These are phyloP conservation scores for Candida glucosophila DNA, from an alignment of 1,139 yeast genomes.

Conservation along the genomic window DNA sequence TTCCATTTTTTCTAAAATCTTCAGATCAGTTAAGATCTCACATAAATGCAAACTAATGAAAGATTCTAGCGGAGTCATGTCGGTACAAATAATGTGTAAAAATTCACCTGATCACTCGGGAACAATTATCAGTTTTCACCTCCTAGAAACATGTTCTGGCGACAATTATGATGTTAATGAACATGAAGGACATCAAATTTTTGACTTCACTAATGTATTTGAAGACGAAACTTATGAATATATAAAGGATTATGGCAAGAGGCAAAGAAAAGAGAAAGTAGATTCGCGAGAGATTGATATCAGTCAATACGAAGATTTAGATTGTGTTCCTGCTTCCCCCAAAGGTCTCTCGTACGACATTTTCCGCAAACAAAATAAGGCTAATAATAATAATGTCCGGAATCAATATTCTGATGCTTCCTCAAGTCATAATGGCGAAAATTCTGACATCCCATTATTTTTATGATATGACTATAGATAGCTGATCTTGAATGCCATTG, in stretches of 20 bases:
- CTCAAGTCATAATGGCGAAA: too few species aligned
- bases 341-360: neutral
- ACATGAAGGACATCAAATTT: neutral
- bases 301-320: too few species aligned
- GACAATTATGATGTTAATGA: slow-evolving; percentile 9
- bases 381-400: too few species aligned
- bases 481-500: slow-evolving; percentile 39
- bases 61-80: slow-evolving; percentile 47
- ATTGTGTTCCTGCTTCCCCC: too few species aligned
- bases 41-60: slow-evolving; percentile 52
- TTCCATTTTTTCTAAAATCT: slow-evolving; percentile 41
- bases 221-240: slow-evolving; percentile 19
- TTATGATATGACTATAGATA: slow-evolving; percentile 19
- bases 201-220: slow-evolving; percentile 11
- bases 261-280: too few species aligned
- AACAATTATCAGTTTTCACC: slow-evolving; percentile 52
- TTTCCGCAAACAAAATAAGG: slow-evolving; percentile 5
- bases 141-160: too few species aligned
- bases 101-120: slow-evolving; percentile 39
- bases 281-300: too few species aligned
- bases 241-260: slow-evolving; percentile 12
- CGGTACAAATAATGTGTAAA: slow-evolving; percentile 36
- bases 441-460: slow-evolving; percentile 33
- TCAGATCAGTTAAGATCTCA: slow-evolving; percentile 48
- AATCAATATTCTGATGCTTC: too few species aligned